A percentile compares a stretch with the other conserved stretches of the same genome.
These are phyloP conservation scores for Quercus agrifolia DNA, from an alignment of 306 rosid species.

Conservation along the genomic window DNA sequence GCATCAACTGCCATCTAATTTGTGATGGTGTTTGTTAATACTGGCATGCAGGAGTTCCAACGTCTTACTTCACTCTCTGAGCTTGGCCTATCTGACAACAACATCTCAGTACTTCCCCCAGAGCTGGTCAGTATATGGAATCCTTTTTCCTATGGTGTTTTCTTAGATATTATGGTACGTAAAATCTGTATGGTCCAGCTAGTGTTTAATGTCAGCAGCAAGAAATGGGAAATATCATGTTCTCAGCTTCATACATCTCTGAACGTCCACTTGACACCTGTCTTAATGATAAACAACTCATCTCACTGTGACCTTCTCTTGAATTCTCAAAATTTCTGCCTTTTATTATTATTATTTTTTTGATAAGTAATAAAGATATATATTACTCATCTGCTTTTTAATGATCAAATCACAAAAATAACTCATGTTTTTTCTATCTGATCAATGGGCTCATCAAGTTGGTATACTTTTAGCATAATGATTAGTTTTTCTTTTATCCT, in stretches of 20 bases:
- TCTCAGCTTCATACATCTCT: no score
- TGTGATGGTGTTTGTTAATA: constrained; percentile 14
- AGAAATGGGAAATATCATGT: constrained; percentile 1
- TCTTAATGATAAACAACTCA: no score
- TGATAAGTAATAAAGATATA: no score
- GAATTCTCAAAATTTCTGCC: neutral
- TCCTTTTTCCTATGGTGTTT: neutral
- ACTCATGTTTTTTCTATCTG: no score
- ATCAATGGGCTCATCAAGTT: neutral
- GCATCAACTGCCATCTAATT: neutral
- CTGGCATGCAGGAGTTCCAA: constrained; percentile 63
- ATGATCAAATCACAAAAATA: neutral
- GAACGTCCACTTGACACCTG: no score
- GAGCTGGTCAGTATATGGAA: constrained; percentile 64
- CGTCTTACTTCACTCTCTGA: constrained; percentile 63
- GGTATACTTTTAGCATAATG: neutral
- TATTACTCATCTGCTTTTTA: neutral
- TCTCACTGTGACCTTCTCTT: no score
- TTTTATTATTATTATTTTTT: no score
- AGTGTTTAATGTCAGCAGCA: neutral
- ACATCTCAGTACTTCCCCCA: constrained; percentile 75
- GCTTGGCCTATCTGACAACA: constrained; percentile 81
- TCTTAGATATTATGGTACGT: neutral
- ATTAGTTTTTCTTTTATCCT: neutral
- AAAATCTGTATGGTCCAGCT: neutral